These are phyloP conservation scores for Colletotrichum nymphaeae DNA, from an alignment of 2,329 filamentous ascomycete genomes.

Conservation along the genomic window DNA sequence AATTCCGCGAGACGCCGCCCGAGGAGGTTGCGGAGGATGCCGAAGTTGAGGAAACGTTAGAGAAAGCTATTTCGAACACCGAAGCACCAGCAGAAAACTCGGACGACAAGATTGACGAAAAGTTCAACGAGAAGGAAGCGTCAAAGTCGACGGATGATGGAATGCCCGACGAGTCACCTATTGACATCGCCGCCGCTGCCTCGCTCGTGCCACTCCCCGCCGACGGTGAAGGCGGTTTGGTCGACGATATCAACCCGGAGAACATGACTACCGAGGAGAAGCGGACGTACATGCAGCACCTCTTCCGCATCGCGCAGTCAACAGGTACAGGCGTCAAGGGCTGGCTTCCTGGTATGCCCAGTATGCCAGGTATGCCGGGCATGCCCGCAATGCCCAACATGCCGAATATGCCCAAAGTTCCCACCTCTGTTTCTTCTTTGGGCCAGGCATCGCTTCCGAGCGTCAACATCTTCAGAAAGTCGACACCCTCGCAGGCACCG, in stretches of 20 bases:
- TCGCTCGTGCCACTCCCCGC: conserved; percentile 60
- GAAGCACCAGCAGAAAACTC: conserved; percentile 40
- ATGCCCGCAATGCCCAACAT: conserved; percentile 48
- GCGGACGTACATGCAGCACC: conserved; percentile 59
- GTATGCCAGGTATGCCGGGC: conserved; percentile 43
- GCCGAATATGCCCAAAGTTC: conserved; percentile 45
- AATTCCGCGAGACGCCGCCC: conserved; percentile 53
- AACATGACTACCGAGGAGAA: conserved; percentile 50
- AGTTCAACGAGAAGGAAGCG: conserved; percentile 29
- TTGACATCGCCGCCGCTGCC: conserved; percentile 65
- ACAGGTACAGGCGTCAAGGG: conserved; percentile 58
- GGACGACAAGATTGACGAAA: conserved; percentile 3
- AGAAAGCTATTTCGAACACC: conserved; percentile 40
- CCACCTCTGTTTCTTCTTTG: conserved; percentile 42
- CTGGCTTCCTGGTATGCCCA: conserved; percentile 60
- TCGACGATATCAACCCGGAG: conserved; percentile 44
- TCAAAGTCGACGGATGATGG: conserved; percentile 33
- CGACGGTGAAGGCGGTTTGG: conserved; percentile 50
- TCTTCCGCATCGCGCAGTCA: conserved; percentile 61
- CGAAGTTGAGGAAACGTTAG: conserved; percentile 45
- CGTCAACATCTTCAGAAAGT: conserved; percentile 46
- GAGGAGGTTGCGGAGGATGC: conserved; percentile 48
- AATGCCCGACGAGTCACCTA: conserved; percentile 56
- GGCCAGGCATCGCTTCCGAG: conserved; percentile 46
- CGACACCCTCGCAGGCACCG: conserved; percentile 16